These are phyloP conservation scores for Skeletonema grethae DNA, from an alignment of 108 stramenopile species.

Conservation along the genomic window DNA sequence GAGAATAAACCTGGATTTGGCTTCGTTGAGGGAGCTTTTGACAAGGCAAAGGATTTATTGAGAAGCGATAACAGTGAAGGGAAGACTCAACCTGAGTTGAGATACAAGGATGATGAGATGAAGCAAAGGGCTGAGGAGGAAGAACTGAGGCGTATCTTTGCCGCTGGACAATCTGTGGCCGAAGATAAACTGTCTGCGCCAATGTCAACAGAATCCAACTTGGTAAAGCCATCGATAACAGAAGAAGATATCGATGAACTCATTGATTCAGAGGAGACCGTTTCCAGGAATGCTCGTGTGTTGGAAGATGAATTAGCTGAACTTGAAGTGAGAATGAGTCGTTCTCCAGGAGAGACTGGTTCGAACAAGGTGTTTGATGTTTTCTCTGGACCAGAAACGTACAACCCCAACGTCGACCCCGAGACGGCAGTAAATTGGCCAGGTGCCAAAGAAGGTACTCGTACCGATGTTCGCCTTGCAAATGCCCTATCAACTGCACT, in stretches of 20 bases:
- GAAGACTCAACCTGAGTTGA: slow-evolving; percentile 12
- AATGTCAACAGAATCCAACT: slow-evolving; percentile 12
- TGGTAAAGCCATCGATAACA: slow-evolving; percentile 23
- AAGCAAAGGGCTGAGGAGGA: slow-evolving; percentile 55
- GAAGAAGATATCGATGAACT: slow-evolving; percentile 67
- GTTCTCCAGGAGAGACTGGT: slow-evolving; percentile 59
- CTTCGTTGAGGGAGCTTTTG: slow-evolving; percentile 82
- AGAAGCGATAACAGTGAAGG: slow-evolving; percentile 41
- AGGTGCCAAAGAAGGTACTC: slow-evolving; percentile 72
- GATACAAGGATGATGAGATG: slow-evolving; percentile 17
- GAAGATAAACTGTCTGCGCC: slow-evolving; percentile 49
- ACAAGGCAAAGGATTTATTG: slow-evolving; percentile 77
- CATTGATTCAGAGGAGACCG: slow-evolving; percentile 68
- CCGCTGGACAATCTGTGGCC: slow-evolving; percentile 68
- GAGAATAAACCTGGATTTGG: slow-evolving; percentile 65
- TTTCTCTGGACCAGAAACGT: slow-evolving; percentile 83
- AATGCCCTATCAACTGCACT: slow-evolving; percentile 68
- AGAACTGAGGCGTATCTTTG: slow-evolving; percentile 74
- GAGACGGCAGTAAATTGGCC: slow-evolving; percentile 85
- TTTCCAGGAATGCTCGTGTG: slow-evolving; percentile 68
- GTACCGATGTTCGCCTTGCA: slow-evolving; percentile 62
- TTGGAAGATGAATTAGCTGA: slow-evolving; percentile 84
- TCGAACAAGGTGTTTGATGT: slow-evolving; percentile 76
- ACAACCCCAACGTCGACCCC: slow-evolving; percentile 84
- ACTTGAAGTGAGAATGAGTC: slow-evolving; percentile 70